phyloP scores from a whole-genome alignment of 2,329 filamentous ascomycete species.

The Aschersonia sp. region DNA sequence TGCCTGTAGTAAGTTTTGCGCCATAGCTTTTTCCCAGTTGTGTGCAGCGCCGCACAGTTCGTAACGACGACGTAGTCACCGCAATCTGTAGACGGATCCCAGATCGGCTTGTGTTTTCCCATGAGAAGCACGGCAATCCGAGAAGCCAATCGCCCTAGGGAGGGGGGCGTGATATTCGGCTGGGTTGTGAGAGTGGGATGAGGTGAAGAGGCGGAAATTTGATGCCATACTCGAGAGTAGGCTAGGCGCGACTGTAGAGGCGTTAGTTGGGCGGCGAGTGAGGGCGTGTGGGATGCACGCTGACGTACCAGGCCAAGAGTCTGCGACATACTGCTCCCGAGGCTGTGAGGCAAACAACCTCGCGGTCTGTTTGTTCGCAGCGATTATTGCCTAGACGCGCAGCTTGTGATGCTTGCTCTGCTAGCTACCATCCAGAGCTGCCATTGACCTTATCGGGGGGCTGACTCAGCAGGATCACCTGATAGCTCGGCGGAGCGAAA shows the following conservation, averaged over 20 bases:
- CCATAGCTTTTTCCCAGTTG: constrained; percentile 80
- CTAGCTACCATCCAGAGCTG: too few species aligned
- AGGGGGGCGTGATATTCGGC: constrained; percentile 48
- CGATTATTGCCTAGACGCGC: too few species aligned
- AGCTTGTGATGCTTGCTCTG: too few species aligned
- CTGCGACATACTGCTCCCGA: constrained; percentile 50
- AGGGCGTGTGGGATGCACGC: neutral
- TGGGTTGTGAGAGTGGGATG: constrained; percentile 46
- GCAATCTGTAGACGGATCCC: constrained; percentile 93
- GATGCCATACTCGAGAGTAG: constrained; percentile 94
- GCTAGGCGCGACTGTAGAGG: constrained; percentile 69
- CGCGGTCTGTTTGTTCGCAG: too few species aligned
- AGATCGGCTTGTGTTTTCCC: constrained; percentile 99
- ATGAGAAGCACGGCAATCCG: constrained; percentile 79
- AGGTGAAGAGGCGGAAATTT: constrained; percentile 56
- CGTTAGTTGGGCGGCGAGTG: neutral
- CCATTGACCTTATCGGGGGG: too few species aligned
- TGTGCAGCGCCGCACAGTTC: constrained; percentile 73
- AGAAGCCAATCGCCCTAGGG: constrained; percentile 80
- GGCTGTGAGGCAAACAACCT: neutral
- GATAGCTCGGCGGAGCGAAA: too few species aligned
- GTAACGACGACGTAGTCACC: constrained; percentile 97
- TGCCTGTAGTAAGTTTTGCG: constrained; percentile 96
- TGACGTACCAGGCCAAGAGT: constrained; percentile 56
- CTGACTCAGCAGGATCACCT: too few species aligned